Percentiles rank a stretch among this genome's conserved stretches.
These are phyloP conservation scores for Populus nigra DNA, from an alignment of 345 rosid genomes.

Conservation along the genomic window DNA sequence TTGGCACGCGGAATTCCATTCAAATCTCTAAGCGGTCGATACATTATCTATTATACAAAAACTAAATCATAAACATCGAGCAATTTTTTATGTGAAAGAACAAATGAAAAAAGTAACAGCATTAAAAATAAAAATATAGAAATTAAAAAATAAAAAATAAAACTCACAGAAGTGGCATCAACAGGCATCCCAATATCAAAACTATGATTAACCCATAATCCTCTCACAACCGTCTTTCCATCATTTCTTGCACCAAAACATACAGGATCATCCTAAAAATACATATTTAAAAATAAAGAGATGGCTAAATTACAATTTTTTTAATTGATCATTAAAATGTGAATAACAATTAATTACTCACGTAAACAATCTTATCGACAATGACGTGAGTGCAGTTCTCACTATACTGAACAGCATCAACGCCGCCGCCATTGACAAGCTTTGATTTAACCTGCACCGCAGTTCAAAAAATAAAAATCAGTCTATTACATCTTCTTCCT, in stretches of 20 bases:
- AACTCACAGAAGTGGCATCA: slow-evolving; percentile 68
- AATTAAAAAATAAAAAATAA: not conserved
- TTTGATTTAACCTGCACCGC: slow-evolving; percentile 54
- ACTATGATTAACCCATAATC: slow-evolving; percentile 86
- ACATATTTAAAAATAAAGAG: not conserved
- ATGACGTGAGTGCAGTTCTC: slow-evolving; percentile 64
- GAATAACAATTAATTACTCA: slow-evolving; percentile 25
- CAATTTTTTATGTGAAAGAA: not conserved
- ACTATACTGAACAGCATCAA: slow-evolving; percentile 47
- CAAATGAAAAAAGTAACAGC: not conserved
- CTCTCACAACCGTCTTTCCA: slow-evolving; percentile 68
- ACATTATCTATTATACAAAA: slow-evolving; percentile 57
- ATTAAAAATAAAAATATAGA: not conserved
- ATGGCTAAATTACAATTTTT: too few species aligned
- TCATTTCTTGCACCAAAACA: slow-evolving; percentile 71
- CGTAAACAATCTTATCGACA: slow-evolving; percentile 65
- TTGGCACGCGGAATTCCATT: slow-evolving; percentile 80
- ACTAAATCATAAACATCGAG: not conserved
- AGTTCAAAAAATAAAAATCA: not conserved
- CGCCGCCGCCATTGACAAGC: slow-evolving; percentile 71
- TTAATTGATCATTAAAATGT: too few species aligned
- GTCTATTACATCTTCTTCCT: not conserved
- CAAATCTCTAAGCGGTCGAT: slow-evolving; percentile 69
- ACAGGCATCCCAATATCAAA: slow-evolving; percentile 62
- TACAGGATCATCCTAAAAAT: slow-evolving; percentile 68